Evolutionary conservation across 768 basidiomycete genomes (phyloP), one percentile per base, ranked within the genome.

Genomic region (Naganishia vishniacii): DNA sequence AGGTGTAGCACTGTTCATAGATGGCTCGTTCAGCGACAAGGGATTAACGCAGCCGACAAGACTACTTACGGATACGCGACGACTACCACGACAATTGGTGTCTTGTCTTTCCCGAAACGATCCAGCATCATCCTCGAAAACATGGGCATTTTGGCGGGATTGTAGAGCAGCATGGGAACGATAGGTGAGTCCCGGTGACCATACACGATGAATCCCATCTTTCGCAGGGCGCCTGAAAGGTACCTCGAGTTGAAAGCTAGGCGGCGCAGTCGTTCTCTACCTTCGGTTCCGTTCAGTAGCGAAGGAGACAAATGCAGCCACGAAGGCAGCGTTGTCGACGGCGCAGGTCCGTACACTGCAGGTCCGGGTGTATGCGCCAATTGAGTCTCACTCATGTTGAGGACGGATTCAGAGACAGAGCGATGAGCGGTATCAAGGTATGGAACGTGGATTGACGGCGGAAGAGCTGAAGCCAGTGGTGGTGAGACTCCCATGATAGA

Each of bases 211-310:
- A 99, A 99, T 0, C 95, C 95, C 34, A 99, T 84, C 72, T 90
- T 93, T 70, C 83, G 81, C 61, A 99, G 82, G 1, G 86, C 94
- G 5, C 83, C 83, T 67, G 88, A 86, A 51, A 99, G 86, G 79
- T 98, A 99, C 23, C 91, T 85, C 18, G 88, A 83, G 81, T 98
- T 98, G 83, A 99, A 99, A 0, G 93, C 91, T 41, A 99, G 82
- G 23, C 95, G 84, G 41, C 86, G 85, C 5, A 98, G 81, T 28
- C 95, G 86, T 68, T 84, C 83, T 34, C 81, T 80, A 13, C 95
- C 94, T 78, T 98, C 93, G 0, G 82, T 79, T 32, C 95, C 94
- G 29, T 91, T 88, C 25, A 86, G 81, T 48, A 95, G 82, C 9
- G 81, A 72, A 0, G 83, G 80, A 1, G 91, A 85, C 23, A 97